These are phyloP conservation scores for Penicillium thymicola DNA, from an alignment of 2,329 filamentous ascomycete genomes.

Conservation along the genomic window DNA sequence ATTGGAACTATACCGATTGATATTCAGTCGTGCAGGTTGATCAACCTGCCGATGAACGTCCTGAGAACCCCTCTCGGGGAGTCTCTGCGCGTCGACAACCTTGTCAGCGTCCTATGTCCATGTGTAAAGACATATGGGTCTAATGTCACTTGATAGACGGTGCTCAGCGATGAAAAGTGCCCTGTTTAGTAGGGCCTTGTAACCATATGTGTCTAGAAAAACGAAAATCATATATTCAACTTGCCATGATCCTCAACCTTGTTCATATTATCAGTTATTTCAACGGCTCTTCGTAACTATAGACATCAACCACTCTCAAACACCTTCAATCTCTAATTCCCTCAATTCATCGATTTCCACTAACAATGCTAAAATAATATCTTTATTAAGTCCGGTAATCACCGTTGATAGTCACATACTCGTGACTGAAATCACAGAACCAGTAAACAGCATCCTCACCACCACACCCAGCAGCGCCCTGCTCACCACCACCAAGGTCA, in stretches of 20 bases:
- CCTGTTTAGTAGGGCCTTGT: constrained; percentile 29
- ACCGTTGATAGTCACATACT: constrained; percentile 68
- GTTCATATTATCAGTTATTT: not conserved
- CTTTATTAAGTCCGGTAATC: constrained; percentile 60
- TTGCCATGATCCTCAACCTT: constrained; percentile 10
- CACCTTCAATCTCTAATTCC: not conserved
- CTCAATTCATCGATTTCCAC: not conserved
- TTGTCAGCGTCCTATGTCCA: not conserved
- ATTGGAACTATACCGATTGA: not conserved
- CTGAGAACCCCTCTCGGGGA: not conserved
- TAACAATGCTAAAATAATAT: not conserved
- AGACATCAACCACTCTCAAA: not conserved
- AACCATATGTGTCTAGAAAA: constrained; percentile 36
- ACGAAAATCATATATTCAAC: constrained; percentile 22
- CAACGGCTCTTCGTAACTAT: not conserved
- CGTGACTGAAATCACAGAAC: constrained; percentile 67
- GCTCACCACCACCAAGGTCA: constrained; percentile 52
- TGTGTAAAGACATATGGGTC: constrained; percentile 9
- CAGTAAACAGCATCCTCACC: constrained; percentile 57
- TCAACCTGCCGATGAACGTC: not conserved
- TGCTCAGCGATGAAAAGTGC: constrained; percentile 28
- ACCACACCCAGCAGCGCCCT: constrained; percentile 40
- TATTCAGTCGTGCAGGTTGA: constrained; percentile 3
- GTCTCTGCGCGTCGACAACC: not conserved
- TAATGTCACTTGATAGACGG: constrained; percentile 1